These are phyloP conservation scores for Quercus dentata DNA, from an alignment of 306 rosid genomes.

Conservation along the genomic window DNA sequence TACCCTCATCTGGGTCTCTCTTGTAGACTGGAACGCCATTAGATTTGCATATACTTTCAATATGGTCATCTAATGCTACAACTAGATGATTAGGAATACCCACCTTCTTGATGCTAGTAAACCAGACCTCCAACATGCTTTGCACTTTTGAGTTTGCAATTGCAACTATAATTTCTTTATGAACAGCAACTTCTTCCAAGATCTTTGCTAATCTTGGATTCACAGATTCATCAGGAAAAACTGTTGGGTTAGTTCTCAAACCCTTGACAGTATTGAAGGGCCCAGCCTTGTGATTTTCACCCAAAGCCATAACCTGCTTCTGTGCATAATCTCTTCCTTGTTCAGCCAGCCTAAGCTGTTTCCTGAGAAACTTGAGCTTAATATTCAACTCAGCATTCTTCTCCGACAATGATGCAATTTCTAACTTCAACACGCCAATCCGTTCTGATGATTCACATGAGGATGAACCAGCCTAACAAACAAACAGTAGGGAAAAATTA, in stretches of 20 bases:
- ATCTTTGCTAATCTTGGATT: constrained; percentile 76
- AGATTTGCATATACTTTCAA: constrained; percentile 60
- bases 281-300: constrained; percentile 75
- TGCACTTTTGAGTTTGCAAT: constrained; percentile 76
- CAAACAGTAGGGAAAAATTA: not conserved
- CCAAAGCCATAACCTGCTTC: constrained; percentile 56
- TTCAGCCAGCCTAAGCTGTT: constrained; percentile 55
- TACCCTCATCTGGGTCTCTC: constrained; percentile 70
- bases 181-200: constrained; percentile 63
- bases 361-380: constrained; percentile 47
- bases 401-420: constrained; percentile 40
- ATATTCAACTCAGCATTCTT: constrained; percentile 55
- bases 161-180: constrained; percentile 63
- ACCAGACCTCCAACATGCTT: constrained; percentile 69
- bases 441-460: constrained; percentile 52
- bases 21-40: constrained; percentile 74
- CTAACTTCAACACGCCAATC: constrained; percentile 40
- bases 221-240: constrained; percentile 64
- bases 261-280: constrained; percentile 78
- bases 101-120: constrained; percentile 64
- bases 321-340: constrained; percentile 67
- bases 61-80: constrained; percentile 62
- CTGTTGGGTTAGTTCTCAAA: constrained; percentile 76
- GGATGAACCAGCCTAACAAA: constrained; percentile 46
- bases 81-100: constrained; percentile 77